These are phyloP conservation scores for Linnemannia zychae DNA, from an alignment of 192 early-diverging fungal species.

Conservation along the genomic window DNA sequence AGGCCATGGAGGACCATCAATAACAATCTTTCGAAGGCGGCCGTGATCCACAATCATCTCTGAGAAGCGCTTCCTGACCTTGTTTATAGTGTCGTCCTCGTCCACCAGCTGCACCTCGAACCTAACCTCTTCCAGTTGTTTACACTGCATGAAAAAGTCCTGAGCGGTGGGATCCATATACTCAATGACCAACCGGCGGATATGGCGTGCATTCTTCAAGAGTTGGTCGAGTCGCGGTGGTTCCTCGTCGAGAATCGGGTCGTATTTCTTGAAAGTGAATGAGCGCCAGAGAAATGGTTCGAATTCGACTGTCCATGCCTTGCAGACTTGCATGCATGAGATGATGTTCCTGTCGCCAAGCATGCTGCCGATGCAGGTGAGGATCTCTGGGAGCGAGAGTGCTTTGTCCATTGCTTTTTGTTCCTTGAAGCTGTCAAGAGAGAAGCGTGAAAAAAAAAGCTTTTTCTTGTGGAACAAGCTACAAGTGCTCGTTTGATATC, in stretches of 20 bases:
- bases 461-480: too few relatives aligned
- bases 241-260: too few relatives aligned
- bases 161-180: conserved; percentile 16
- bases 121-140: conserved; percentile 15
- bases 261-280: conserved; percentile 4
- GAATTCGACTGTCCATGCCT: conserved; percentile 29
- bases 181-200: conserved; percentile 23
- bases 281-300: conserved; percentile 33
- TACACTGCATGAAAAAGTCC: conserved; percentile 15
- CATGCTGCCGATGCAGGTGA: conserved; percentile 21
- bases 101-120: background rate
- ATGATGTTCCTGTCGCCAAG: background rate
- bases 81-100: background rate
- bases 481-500: too few relatives aligned
- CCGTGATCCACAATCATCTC: conserved; percentile 24
- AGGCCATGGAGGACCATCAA: background rate
- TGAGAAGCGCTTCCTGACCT: conserved; percentile 8
- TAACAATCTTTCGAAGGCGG: conserved; percentile 20
- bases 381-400: conserved; percentile 32
- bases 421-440: background rate
- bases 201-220: conserved; percentile 25
- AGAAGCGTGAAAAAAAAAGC: background rate
- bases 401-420: conserved; percentile 37
- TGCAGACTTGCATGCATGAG: conserved; percentile 28
- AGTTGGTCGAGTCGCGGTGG: conserved; percentile 11